Base-by-base conservation (phyloP, 192 early-diverging fungal genomes). In the Dissophora globulifera region DNA sequence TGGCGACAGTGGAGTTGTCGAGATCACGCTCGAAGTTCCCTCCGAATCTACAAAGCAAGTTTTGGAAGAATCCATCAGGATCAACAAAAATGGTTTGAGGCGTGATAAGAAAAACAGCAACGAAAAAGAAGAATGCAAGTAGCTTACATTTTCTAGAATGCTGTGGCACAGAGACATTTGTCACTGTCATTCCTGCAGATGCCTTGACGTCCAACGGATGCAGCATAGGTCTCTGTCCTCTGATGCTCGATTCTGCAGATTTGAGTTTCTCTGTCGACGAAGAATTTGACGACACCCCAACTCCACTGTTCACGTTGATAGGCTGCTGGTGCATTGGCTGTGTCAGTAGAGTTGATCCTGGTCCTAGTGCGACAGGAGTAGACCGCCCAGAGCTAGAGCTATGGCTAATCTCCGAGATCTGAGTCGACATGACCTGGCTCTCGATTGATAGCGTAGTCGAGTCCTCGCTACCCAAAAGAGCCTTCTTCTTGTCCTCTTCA, bases 341-440 rank as follows among this genome's bases (percentile, higher is more conserved):
- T 4, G 33, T 16, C 7, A 48, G 41, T 20, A 13, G 22, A n/a
- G n/a, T n/a, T n/a, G n/a, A n/a, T n/a, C n/a, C n/a, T n/a, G n/a
- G n/a, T n/a, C n/a, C n/a, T n/a, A n/a, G n/a, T n/a, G n/a, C n/a
- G 0, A 29, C 29, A 1, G 25, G 50, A 11, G 30, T 27, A 2
- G 42, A 40, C 0, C 35, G 57, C 11, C 19, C 27, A 5, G 38
- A 22, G 3, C 16, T 41, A 5, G 55, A 60, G 12, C 35, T 41
- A 30, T 59, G 20, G 3, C 27, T 60, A 30, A 29, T 58, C 33
- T 75, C 56, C 4, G 71, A 65, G 6, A 75, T 75, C 48, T 75
- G 62, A 1, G 71, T 75, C 15, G 62, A 75, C 23, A 75, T 35
- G 42, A 75, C 71, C 26, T 75, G 71, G 15, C 51, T 59, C 40